Evolutionary conservation across 768 basidiomycete genomes (phyloP).

Genomic region (Trametes sanguinea): DNA sequence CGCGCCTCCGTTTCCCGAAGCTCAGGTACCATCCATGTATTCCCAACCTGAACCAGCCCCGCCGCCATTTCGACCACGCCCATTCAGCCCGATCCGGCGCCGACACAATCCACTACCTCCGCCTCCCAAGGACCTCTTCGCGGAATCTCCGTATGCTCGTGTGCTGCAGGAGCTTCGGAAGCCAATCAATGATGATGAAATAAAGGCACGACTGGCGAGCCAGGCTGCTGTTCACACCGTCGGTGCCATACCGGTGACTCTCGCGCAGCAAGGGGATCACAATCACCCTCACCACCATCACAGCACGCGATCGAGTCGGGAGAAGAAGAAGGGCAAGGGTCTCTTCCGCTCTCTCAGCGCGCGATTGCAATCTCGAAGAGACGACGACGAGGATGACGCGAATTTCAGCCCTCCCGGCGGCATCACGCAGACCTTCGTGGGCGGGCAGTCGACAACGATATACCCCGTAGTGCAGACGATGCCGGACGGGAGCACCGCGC

Average conservation of each 20-base stretch:
- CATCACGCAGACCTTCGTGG: constrained; percentile 17
- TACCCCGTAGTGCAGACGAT: constrained; percentile 27
- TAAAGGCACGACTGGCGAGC: constrained; percentile 37
- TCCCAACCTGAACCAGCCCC: not conserved
- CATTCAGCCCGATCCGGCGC: constrained; percentile 13
- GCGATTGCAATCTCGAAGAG: constrained; percentile 20
- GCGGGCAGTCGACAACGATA: constrained; percentile 12
- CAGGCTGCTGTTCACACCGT: constrained; percentile 35
- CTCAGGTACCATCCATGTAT: not conserved
- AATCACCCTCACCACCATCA: not conserved
- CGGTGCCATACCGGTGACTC: constrained; percentile 30
- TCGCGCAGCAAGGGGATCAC: not conserved
- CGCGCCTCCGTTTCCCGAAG: not conserved
- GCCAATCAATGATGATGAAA: constrained; percentile 20
- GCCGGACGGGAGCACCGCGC: constrained; percentile 21
- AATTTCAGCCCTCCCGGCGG: constrained; percentile 13
- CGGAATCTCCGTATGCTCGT: constrained; percentile 55
- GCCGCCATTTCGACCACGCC: constrained; percentile 10
- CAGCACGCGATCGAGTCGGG: constrained; percentile 16
- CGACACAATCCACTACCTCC: constrained; percentile 60
- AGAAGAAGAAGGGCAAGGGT: constrained; percentile 38
- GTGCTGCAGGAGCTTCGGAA: constrained; percentile 49
- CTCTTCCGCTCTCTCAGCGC: constrained; percentile 50
- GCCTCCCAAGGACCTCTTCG: constrained; percentile 63
- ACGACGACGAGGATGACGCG: constrained; percentile 18